phyloP scores from a whole-genome alignment of 495 filamentous ascomycete genomes.

The Bathelium albidoporum region DNA sequence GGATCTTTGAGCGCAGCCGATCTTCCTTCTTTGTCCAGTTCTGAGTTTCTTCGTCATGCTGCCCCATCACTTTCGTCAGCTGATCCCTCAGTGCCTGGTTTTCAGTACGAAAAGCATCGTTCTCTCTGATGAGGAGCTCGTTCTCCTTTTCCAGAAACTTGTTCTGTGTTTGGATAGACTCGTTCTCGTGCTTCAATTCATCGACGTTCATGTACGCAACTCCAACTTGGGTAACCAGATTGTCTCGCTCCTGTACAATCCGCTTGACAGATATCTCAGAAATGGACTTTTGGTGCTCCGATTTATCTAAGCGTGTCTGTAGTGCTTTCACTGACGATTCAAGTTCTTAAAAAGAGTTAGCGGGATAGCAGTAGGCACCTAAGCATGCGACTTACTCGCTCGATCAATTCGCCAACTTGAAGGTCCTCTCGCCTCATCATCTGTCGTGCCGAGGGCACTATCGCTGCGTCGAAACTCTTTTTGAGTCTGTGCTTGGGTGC shows the following conservation, averaged over 20 bases:
- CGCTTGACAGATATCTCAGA: conserved; percentile 51
- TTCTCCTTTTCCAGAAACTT: conserved; percentile 10
- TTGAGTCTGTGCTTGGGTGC: conserved; percentile 36
- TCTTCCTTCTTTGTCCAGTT: conserved; percentile 19
- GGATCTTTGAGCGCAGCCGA: conserved; percentile 16
- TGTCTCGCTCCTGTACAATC: conserved; percentile 54
- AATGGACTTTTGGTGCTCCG: conserved; percentile 48
- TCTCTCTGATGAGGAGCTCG: conserved; percentile 3
- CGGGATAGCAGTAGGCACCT: not conserved
- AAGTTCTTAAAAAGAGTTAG: conserved; percentile 35
- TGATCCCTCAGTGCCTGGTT: conserved; percentile 9
- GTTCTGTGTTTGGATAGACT: conserved; percentile 14
- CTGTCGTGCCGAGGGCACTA: conserved; percentile 36
- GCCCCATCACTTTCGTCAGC: conserved; percentile 16
- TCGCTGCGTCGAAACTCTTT: conserved; percentile 36
- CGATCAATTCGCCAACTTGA: conserved; percentile 41
- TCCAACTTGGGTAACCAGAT: conserved; percentile 52
- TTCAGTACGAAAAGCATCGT: conserved; percentile 5
- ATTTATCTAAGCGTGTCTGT: conserved; percentile 47
- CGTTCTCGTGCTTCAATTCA: conserved; percentile 44
- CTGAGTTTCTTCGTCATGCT: conserved; percentile 19
- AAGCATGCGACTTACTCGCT: conserved; percentile 37
- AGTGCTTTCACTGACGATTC: conserved; percentile 48
- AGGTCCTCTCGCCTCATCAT: conserved; percentile 27
- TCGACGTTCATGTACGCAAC: conserved; percentile 53